These are phyloP conservation scores for Ceratocystis ficicola DNA, from an alignment of 2,329 filamentous ascomycete species.

Conservation along the genomic window DNA sequence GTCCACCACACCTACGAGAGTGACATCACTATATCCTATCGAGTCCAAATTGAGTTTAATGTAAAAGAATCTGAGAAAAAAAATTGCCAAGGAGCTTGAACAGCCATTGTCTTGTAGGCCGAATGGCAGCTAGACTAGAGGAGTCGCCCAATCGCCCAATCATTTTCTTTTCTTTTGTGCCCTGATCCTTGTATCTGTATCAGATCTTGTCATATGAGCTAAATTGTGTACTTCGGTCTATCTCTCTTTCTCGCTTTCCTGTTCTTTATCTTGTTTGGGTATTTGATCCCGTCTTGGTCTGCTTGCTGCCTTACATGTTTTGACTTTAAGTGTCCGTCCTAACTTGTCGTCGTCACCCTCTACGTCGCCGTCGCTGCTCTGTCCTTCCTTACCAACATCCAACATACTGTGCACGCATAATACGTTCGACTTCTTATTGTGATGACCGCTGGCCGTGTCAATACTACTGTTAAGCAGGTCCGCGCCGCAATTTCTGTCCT, in stretches of 20 bases:
- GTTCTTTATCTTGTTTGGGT: not conserved
- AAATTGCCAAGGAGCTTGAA: no score
- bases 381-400: not conserved
- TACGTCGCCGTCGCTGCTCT: not conserved
- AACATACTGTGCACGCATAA: not conserved
- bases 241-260: not conserved
- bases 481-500: not conserved
- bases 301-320: not conserved
- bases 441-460: not conserved
- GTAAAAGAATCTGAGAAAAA: no score
- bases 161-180: not conserved
- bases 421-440: not conserved
- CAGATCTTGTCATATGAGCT: constrained; percentile 1
- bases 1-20: not conserved
- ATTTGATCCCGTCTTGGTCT: not conserved
- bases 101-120: no score
- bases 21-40: not conserved
- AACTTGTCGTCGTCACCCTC: not conserved
- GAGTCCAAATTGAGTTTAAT: no score
- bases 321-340: not conserved
- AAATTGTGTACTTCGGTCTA: not conserved
- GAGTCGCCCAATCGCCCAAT: no score
- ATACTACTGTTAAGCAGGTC: not conserved
- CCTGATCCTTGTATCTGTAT: not conserved
- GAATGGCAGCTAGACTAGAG: no score